Evolutionary conservation across 2,329 filamentous ascomycete genomes (phyloP).

Genomic region (Neocucurbitaria cava): DNA sequence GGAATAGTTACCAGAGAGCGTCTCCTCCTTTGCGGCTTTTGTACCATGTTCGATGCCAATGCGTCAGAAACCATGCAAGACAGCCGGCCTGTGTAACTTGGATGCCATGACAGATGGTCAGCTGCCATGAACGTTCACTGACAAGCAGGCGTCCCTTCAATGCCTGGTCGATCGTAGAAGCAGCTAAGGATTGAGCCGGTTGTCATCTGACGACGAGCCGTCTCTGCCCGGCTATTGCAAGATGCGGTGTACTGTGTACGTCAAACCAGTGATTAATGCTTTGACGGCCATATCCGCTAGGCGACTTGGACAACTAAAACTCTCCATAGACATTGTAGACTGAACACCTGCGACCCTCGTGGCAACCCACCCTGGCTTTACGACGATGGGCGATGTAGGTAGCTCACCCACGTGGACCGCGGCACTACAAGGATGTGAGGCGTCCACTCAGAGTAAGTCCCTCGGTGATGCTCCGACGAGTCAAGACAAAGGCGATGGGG

Average conservation of each 20-base stretch:
- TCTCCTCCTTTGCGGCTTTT: conserved; percentile 7
- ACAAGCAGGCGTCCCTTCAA: conserved; percentile 16
- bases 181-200: conserved; percentile 11
- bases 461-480: conserved; percentile 11
- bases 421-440: conserved; percentile 14
- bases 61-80: conserved; percentile 16
- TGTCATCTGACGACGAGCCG: conserved; percentile 21
- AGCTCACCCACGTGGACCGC: conserved; percentile 26
- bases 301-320: conserved; percentile 22
- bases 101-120: conserved; percentile 21
- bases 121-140: conserved; percentile 22
- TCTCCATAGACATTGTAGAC: conserved; percentile 7
- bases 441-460: conserved; percentile 8
- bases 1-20: background rate
- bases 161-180: conserved; percentile 12
- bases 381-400: background rate
- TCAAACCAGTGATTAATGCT: conserved; percentile 16
- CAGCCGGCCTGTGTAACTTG: conserved; percentile 14
- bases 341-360: conserved; percentile 10
- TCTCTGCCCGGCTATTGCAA: conserved; percentile 28
- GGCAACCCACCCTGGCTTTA: conserved; percentile 13
- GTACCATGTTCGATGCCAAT: conserved; percentile 7
- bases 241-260: conserved; percentile 29
- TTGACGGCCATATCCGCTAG: conserved; percentile 12
- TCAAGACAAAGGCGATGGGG: conserved; percentile 12